Base-by-base conservation (phyloP, 495 filamentous ascomycete genomes). In the Oleoguttula mirabilis region DNA sequence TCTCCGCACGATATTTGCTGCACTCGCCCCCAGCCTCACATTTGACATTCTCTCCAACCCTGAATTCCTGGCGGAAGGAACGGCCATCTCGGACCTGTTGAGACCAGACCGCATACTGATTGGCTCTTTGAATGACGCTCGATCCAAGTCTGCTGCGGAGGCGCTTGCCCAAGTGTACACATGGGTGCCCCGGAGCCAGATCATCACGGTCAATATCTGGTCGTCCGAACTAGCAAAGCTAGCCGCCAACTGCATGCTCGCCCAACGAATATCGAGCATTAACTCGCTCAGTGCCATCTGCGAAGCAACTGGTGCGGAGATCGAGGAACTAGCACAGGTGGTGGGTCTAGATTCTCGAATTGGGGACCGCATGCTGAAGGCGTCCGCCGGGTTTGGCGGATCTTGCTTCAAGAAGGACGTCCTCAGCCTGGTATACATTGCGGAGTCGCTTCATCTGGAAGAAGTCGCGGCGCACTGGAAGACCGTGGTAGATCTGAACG, bases 351-450 rank as follows among this genome's bases (percentile, higher is more conserved):
- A 90, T 57, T 63, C 65, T 3, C 67, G 84, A 30, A 80, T 90
- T 25, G 84, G 84, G 0, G 60, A 71, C 3, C 71, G 74, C 49
- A 86, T 85, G 64, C 63, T 90, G n/a, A 79, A 83, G 55, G 77
- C 83, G 1, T 77, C 77, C 12, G 68, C 84, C 22, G 83, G 83
- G 0, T 88, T 87, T 50, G 56, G 56, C 2, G 56, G 54, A 12
- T 82, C 76, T 11, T 86, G 82, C 61, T 87, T 90, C 59, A 76
- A 80, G 55, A 90, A 90, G 57, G 84, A 90, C 49, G 75, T 88
- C 51, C 68, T 84, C 11, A 83, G 73, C 56, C 62, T 90, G 19
- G 72, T 77, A 5, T 88, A 88, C 55, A 63, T 88, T 10, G 76
- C 83, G 3, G 75, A 82, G 41, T 74, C 73, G 2, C 59, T 87